Base-by-base conservation (phyloP, 306 rosid genomes). In the Rubus parviflorus region DNA sequence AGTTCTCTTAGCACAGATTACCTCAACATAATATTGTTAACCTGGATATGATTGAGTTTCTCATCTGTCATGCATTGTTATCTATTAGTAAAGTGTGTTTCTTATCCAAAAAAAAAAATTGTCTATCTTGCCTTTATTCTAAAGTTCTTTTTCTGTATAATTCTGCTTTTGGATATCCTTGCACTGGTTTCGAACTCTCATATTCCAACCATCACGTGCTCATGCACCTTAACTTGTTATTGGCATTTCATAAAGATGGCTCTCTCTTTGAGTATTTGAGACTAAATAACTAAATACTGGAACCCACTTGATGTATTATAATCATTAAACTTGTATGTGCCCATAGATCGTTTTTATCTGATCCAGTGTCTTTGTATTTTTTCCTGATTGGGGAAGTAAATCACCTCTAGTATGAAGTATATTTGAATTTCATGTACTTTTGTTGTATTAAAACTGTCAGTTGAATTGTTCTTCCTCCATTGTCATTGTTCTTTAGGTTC, bases 401-500 rank as follows among this genome's bases (percentile, higher is more conserved):
- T 7, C 56, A 17, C 30, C 62, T 71, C 48, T 35, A 16, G 30
- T 52, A 49, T 52, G 51, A 1, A 5, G 47, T 68, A 3, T 17
- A 8, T 14, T 70, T 15, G 42, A 66, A 37, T 48, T 37, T 38
- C 12, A 37, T 14, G n/a, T 35, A 8, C 41, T 45, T 53, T 23
- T 81, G 80, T 65, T 53, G 14, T 52, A 58, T 37, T 17, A 11
- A 35, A 16, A 71, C 25, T 16, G 17, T 25, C 63, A 38, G 42
- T 53, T 9, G 8, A 16, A 22, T 46, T 8, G 7, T 35, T 67
- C 22, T 45, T 41, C 56, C 17, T 60, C 63, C 69, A 79, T 65
- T 76, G 14, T 53, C 63, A 65, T 72, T 74, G 54, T 41, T 61
- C 25, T 64, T 75, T 74, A 94, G 98, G 86, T 89, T 81, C 95